A percentile compares a stretch with the other conserved stretches of the same genome.
phyloP scores from a whole-genome alignment of 192 early-diverging fungal genomes.

The Radiomyces spectabilis region DNA sequence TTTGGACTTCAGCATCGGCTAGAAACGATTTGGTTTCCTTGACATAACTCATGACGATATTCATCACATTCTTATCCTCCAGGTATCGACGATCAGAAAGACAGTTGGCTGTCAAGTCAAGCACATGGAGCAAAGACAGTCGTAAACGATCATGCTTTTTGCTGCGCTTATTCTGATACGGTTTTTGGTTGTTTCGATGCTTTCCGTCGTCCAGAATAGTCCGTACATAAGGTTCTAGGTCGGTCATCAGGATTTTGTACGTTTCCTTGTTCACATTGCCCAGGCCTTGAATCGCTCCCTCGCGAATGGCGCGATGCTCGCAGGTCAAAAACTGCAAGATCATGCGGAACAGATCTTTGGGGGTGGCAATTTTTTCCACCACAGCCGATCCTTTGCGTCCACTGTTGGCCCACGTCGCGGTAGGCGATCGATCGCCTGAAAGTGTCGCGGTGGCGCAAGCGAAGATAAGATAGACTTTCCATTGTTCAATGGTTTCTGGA shows the following conservation, averaged over 20 bases:
- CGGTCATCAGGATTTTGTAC: slow-evolving; percentile 63
- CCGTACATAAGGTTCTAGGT: slow-evolving; percentile 51
- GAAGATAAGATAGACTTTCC: slow-evolving; percentile 65
- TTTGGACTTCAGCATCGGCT: slow-evolving; percentile 62
- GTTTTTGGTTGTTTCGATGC: slow-evolving; percentile 39
- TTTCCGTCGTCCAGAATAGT: slow-evolving; percentile 57
- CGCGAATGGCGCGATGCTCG: slow-evolving; percentile 58
- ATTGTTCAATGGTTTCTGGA: slow-evolving; percentile 65
- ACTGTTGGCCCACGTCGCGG: slow-evolving; percentile 22
- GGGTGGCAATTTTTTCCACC: slow-evolving; percentile 38
- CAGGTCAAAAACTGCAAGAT: slow-evolving; percentile 58
- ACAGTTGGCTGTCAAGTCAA: slow-evolving; percentile 61
- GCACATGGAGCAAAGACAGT: slow-evolving; percentile 63
- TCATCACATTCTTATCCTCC: slow-evolving; percentile 53
- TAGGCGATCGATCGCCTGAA: slow-evolving; percentile 28
- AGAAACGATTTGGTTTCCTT: slow-evolving; percentile 75
- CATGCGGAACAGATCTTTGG: slow-evolving; percentile 57
- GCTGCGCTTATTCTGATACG: slow-evolving; percentile 46
- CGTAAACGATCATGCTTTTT: slow-evolving; percentile 64
- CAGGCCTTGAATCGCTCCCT: slow-evolving; percentile 56
- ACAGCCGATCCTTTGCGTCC: slow-evolving; percentile 37
- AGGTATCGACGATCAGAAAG: slow-evolving; percentile 47
- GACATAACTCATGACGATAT: slow-evolving; percentile 64
- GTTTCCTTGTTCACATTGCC: slow-evolving; percentile 55
- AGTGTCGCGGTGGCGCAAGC: slow-evolving; percentile 59